Evolutionary conservation across 2,329 filamentous ascomycete species (phyloP).

Genomic region (Diaporthe capsici): DNA sequence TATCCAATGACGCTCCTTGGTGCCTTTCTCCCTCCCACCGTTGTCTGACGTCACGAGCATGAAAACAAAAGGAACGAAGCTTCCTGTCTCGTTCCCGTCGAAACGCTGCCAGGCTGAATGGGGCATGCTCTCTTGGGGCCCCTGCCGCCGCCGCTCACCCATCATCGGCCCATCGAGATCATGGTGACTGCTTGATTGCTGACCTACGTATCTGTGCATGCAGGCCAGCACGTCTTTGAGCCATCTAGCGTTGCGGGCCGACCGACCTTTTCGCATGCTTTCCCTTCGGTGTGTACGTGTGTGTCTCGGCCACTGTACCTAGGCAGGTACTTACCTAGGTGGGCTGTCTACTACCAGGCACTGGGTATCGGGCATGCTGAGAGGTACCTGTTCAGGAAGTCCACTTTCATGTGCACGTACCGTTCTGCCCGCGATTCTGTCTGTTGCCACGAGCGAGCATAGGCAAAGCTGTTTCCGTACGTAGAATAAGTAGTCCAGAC

Average conservation of each 20-base stretch:
- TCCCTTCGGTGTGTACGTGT: not conserved
- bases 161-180: constrained; percentile 25
- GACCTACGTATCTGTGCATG: not conserved
- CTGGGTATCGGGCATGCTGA: not conserved
- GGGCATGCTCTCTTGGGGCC: not conserved
- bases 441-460: not conserved
- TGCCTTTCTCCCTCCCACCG: not conserved
- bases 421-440: not conserved
- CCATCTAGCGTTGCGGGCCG: not conserved
- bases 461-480: not conserved
- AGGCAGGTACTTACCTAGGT: not conserved
- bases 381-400: not conserved
- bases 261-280: not conserved
- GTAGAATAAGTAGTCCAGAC: not conserved
- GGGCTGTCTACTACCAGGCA: not conserved
- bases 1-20: constrained; percentile 13
- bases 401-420: not conserved
- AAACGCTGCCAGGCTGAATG: not conserved
- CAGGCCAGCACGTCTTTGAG: not conserved
- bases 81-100: not conserved
- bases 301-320: not conserved
- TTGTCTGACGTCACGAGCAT: constrained; percentile 22
- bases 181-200: constrained; percentile 1
- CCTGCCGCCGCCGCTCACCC: not conserved
- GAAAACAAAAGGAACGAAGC: not conserved